Evolutionary conservation across 768 basidiomycete species (phyloP).

Genomic region (Mycena pura): DNA sequence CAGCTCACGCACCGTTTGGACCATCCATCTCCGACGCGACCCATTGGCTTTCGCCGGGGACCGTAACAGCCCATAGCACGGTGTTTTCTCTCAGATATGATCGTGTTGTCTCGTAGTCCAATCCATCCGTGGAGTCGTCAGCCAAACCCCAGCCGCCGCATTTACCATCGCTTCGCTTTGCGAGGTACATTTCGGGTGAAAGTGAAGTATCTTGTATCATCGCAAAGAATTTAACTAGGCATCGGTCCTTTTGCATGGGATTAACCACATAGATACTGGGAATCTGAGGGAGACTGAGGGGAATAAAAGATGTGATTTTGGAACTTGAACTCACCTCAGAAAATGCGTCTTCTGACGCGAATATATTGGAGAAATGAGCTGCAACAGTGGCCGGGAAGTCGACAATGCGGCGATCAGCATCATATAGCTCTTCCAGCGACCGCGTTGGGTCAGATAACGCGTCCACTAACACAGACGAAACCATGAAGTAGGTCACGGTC

Average conservation of each 20-base stretch:
- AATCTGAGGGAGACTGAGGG: slow-evolving; percentile 51
- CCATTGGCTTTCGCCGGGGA: slow-evolving; percentile 76
- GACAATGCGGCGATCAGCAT: slow-evolving; percentile 34
- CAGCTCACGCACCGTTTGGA: slow-evolving; percentile 20
- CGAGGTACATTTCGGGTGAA: slow-evolving; percentile 76
- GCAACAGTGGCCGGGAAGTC: slow-evolving; percentile 52
- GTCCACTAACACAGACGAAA: slow-evolving; percentile 55
- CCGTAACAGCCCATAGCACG: slow-evolving; percentile 74
- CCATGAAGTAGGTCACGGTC: too few species aligned
- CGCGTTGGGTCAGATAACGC: slow-evolving; percentile 56
- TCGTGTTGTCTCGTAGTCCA: too few species aligned
- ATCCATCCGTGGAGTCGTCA: slow-evolving; percentile 32
- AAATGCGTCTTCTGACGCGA: slow-evolving; percentile 47
- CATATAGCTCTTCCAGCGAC: slow-evolving; percentile 57
- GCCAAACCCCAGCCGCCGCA: slow-evolving; percentile 82
- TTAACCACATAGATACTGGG: slow-evolving; percentile 54
- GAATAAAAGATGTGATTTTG: neutral
- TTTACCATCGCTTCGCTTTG: slow-evolving; percentile 44
- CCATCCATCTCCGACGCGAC: slow-evolving; percentile 41
- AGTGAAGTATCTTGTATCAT: slow-evolving; percentile 87
- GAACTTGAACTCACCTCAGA: slow-evolving; percentile 39
- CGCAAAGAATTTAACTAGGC: slow-evolving; percentile 73
- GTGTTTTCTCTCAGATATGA: slow-evolving; percentile 65
- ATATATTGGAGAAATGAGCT: slow-evolving; percentile 53
- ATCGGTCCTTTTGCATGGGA: slow-evolving; percentile 56